Evolutionary conservation across 208 protist species (phyloP), one percentile per base, ranked within the genome.

Genomic region (Porcisia hertigi): DNA sequence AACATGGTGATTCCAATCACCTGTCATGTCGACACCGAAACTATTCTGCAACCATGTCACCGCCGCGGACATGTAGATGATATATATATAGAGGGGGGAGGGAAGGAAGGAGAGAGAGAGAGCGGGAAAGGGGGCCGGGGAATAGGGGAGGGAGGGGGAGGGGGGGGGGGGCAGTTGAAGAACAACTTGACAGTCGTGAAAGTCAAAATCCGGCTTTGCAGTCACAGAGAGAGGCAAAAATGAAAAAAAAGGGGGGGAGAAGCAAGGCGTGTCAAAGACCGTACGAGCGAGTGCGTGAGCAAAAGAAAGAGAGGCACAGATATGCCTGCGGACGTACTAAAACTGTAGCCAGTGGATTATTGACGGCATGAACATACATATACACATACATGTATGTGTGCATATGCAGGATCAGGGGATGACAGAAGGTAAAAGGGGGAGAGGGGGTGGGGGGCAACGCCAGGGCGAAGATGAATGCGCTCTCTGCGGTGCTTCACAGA

Each of bases 1-100:
- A 30, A 95, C 45, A 62, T 79, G 77, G 53, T 85, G 79, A 23
- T 62, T 62, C 84, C 77, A 88, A 62, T 91, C 84, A 3, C 80
- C 84, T 7, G 76, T 89, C 23, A 86, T 73, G 60, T 92, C 86
- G 39, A 89, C 59, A 45, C 77, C 84, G 69, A 75, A 76, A 45
- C 79, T 82, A 72, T 53, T 72, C 76, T 79, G 89, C 59, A 72
- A 25, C 66, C 77, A 91, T 58, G 43, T 83, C 78, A 85, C 83
- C 55, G 41, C 59, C 20, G n/a, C 25, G 12, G 34, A 62, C 36
- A 81, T 64, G 43, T 20, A 20, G 43, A 71, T 70, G 0, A 30
- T 30, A 30, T 30, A 30, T 30, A 30, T 30, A 39, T 47, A 52
- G 60, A 55, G n/a, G 60, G n/a, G 39, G 25, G 25, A 4, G n/a